Evolutionary conservation across 495 filamentous ascomycete genomes (phyloP).

Genomic region (Neurospora hispaniola): DNA sequence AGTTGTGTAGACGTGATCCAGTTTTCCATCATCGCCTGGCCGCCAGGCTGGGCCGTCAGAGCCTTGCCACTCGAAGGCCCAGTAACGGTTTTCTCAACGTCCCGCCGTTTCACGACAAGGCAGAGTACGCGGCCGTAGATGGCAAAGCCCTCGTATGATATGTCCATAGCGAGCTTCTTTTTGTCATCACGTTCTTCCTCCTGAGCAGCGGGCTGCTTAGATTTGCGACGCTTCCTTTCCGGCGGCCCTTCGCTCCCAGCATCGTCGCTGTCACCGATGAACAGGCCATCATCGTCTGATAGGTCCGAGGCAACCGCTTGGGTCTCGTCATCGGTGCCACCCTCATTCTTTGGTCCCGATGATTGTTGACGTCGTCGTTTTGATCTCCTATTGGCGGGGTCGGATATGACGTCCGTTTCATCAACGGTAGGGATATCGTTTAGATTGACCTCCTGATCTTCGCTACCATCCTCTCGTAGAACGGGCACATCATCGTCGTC

Average conservation of each 20-base stretch:
- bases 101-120: conserved; percentile 63
- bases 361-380: conserved; percentile 16
- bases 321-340: conserved; percentile 17
- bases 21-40: conserved; percentile 82
- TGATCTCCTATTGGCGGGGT: conserved; percentile 19
- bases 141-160: conserved; percentile 86
- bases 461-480: conserved; percentile 27
- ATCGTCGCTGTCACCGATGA: conserved; percentile 17
- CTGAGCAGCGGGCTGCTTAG: conserved; percentile 17
- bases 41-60: conserved; percentile 28
- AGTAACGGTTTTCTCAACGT: conserved; percentile 18
- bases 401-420: conserved; percentile 22
- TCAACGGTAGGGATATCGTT: conserved; percentile 33
- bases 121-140: conserved; percentile 90
- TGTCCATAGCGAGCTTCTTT: conserved; percentile 77
- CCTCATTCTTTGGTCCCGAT: conserved; percentile 13
- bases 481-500: conserved; percentile 29
- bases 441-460: conserved; percentile 29
- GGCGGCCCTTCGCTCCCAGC: conserved; percentile 20
- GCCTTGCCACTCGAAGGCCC: conserved; percentile 19
- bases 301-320: conserved; percentile 8
- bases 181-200: conserved; percentile 55
- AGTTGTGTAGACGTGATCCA: conserved; percentile 74
- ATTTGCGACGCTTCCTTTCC: conserved; percentile 39
- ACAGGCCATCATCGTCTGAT: conserved; percentile 21